These are phyloP conservation scores for Dothideomycetidae sp. DNA, from an alignment of 2,329 filamentous ascomycete species.

Conservation along the genomic window DNA sequence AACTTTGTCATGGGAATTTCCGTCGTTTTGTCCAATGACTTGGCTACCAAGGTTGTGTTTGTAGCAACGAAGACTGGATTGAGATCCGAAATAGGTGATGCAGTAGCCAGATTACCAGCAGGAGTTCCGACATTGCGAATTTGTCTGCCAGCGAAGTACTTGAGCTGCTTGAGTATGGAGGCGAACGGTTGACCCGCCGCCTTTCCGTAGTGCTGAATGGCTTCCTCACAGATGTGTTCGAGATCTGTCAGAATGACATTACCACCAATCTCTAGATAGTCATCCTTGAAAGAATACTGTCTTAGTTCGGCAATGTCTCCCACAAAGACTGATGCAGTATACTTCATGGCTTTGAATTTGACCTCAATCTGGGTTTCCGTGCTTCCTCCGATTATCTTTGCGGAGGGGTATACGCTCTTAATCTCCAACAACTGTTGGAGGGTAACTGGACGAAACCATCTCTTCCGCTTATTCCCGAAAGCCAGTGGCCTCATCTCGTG, in stretches of 20 bases:
- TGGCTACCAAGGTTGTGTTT: conserved; percentile 67
- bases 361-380: conserved; percentile 97
- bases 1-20: conserved; percentile 88
- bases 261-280: conserved; percentile 79
- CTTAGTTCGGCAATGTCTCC: conserved; percentile 84
- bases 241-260: conserved; percentile 88
- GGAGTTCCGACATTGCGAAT: conserved; percentile 97
- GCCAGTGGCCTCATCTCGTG: conserved; percentile 68
- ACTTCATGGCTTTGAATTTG: conserved; percentile 92
- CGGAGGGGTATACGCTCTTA: conserved; percentile 68
- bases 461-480: conserved; percentile 89
- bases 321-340: conserved; percentile 78
- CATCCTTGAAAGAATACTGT: conserved; percentile 64
- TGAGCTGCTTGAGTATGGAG: conserved; percentile 86
- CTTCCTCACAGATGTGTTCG: conserved; percentile 68
- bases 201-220: conserved; percentile 62
- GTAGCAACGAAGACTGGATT: conserved; percentile 89
- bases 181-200: conserved; percentile 62
- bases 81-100: conserved; percentile 89
- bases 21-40: conserved; percentile 54
- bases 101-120: conserved; percentile 85
- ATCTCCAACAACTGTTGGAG: conserved; percentile 81
- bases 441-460: conserved; percentile 82
- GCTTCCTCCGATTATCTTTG: conserved; percentile 90
- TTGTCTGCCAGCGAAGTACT: conserved; percentile 87